Conservation (phyloP, 228 moss, liverwort and hornwort species). For the Sphagnum fallax region DNA sequence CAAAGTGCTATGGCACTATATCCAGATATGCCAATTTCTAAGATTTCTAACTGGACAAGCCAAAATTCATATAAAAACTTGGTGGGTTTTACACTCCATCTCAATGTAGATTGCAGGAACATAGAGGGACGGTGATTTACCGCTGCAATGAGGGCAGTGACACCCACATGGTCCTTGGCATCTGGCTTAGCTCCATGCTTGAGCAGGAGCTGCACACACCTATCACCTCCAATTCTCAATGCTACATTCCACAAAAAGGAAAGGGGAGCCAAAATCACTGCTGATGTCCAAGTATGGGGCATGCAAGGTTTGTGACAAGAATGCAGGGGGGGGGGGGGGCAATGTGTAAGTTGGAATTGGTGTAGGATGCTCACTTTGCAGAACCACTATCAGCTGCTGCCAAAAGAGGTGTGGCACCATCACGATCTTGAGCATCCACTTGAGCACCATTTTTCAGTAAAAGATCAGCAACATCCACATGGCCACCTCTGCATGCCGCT, state of each 20-base stretch:
- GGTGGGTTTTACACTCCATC: no score
- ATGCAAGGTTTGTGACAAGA: no score
- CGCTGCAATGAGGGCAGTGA: slow-evolving; percentile 35
- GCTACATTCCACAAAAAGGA: background rate
- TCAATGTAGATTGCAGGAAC: no score
- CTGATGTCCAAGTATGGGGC: no score
- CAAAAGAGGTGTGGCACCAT: slow-evolving; percentile 40
- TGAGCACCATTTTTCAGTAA: slow-evolving; percentile 24
- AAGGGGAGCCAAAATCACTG: no score
- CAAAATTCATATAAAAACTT: no score
- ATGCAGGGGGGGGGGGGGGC: no score
- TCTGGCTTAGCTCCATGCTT: slow-evolving; percentile 31
- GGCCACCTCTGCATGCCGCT: slow-evolving; percentile 31
- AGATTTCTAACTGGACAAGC: no score
- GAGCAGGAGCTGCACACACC: slow-evolving; percentile 38
- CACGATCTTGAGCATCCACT: slow-evolving; percentile 27
- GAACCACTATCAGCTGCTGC: slow-evolving; percentile 35
- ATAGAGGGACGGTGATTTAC: slow-evolving; percentile 9
- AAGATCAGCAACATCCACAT: slow-evolving; percentile 23
- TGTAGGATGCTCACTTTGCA: slow-evolving; percentile 11
- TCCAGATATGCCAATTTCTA: no score
- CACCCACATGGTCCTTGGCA: slow-evolving; percentile 31
- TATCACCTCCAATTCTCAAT: slow-evolving; percentile 13
- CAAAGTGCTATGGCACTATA: no score
- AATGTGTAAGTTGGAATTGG: no score